Evolutionary conservation across 129 eudicot genomes (phyloP), one percentile per base, ranked within the genome.

Genomic region (Escallonia rubra): DNA sequence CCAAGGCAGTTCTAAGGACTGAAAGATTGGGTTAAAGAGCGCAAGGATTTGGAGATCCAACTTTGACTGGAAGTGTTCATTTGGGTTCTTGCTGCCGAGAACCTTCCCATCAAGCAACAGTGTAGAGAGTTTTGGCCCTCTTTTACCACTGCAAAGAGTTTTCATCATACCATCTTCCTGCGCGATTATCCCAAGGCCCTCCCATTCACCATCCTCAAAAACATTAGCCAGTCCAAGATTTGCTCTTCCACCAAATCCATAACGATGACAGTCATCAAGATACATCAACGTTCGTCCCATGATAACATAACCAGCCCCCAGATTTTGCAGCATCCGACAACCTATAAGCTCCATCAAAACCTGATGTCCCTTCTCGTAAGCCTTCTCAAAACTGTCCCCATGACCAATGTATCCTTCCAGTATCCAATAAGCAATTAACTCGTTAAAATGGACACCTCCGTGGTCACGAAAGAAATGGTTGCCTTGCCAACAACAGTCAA

Each of bases 361-460:
- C 52, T 45, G 48, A 63, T 85, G 91, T 6, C 87, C 87, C 65
- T 59, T 53, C 43, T 77, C 76, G 50, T 81, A 85, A 71, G 80
- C 64, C 42, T 70, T 73, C 40, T 65, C 60, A 65, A 75, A 59
- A 59, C 64, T 45, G 62, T 55, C 71, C 15, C 15, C 16, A 3
- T 10, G 60, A n/a, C 81, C 82, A 12, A 85, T 63, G 70, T 69
- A 81, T 41, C 91, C 91, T 85, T 85, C 91, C 58, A 85, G 43
- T 42, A 82, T 85, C 91, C 87, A 85, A 51, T 81, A 81, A 41
- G 82, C 69, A 52, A 85, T 82, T 61, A 85, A 52, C 75, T 81
- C 91, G 63, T 56, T 85, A 58, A 72, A 85, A 49, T 82, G 80
- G 44, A 85, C 72, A 11, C 71, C 48, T 70, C 72, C 76, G 34